Evolutionary conservation across 495 filamentous ascomycete genomes (phyloP), one percentile per base, ranked within the genome.

Genomic region (Cudoniella acicularis): DNA sequence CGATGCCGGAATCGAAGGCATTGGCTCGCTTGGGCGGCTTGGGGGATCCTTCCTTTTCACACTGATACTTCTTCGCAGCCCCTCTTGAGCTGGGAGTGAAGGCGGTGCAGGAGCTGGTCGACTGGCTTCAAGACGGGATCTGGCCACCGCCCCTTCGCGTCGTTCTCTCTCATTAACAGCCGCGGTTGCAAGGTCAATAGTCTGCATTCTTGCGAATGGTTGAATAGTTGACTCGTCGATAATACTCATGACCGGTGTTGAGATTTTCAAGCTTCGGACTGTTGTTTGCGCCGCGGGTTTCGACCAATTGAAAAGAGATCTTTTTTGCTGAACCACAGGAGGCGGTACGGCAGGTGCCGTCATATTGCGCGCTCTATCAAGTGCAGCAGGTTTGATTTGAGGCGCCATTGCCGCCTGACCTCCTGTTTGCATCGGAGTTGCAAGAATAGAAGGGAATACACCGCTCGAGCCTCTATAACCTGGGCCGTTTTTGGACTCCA

Each of bases 111-210:
- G 72, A 49, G 72, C 74, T 10, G 73, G 69, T 17, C 72, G 73
- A 48, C 70, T 69, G 8, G 70, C 72, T 10, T 71, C 61, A 42
- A 71, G 64, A 24, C 65, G 65, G 1, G 64, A 68, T 26, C 66
- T 64, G 11, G 70, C 69, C 55, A 47, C 52, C 2, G 57, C 63
- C 53, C 64, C 75, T 9, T 67, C 73, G 17, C 80, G 72, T 20
- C 79, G 70, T 46, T 79, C 73, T 54, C 68, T 73, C 52, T 82
- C 80, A 16, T 76, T 73, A 18, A 50, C 59, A 1, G 75, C 78
- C 30, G 80, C 80, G 1, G 73, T 73, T 41, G 71, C 64, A 42
- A 83, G 60, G 49, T 76, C 77, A 45, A 81, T 70, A 13, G 77
- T 77, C 26, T 16, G 71, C 60, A 56, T 79, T 78, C 61, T 72